A percentile compares a stretch with the other conserved stretches of the same genome.
Conservation (phyloP, 2,329 filamentous ascomycete species). For the Zalaria obscura region DNA sequence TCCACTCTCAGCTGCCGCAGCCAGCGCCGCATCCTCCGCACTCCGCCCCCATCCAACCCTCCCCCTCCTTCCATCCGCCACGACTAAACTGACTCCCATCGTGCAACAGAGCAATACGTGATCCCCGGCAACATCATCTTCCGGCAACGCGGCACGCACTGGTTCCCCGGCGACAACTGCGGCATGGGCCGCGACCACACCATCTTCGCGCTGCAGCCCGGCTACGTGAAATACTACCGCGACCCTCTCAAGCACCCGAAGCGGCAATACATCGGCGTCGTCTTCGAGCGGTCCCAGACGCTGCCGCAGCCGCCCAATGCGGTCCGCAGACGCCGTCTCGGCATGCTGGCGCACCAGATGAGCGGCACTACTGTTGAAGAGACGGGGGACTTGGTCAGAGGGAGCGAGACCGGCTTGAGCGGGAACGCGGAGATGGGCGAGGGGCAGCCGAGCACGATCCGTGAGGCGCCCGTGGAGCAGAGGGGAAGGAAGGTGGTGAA, state of each 20-base stretch:
- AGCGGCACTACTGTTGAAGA: not conserved
- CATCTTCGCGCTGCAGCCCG: slow-evolving; percentile 70
- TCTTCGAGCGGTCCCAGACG: slow-evolving; percentile 66
- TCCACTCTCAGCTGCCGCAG: not conserved
- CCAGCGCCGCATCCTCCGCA: not conserved
- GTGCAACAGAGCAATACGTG: slow-evolving; percentile 63
- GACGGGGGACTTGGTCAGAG: slow-evolving; percentile 7
- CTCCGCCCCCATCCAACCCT: not conserved
- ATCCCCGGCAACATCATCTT: slow-evolving; percentile 96
- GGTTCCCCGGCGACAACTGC: slow-evolving; percentile 92
- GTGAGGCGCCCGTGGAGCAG: slow-evolving; percentile 8
- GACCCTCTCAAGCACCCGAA: slow-evolving; percentile 72
- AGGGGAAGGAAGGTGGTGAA: slow-evolving; percentile 11
- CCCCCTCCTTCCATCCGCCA: not conserved
- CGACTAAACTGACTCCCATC: not conserved
- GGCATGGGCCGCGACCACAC: slow-evolving; percentile 94
- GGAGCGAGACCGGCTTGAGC: slow-evolving; percentile 6
- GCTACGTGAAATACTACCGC: slow-evolving; percentile 94
- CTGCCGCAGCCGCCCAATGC: slow-evolving; percentile 66
- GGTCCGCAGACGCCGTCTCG: slow-evolving; percentile 59
- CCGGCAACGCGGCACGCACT: slow-evolving; percentile 85
- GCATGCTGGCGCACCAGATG: slow-evolving; percentile 46
- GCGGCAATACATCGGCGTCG: slow-evolving; percentile 87
- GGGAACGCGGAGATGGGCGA: slow-evolving; percentile 7
- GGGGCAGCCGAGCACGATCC: slow-evolving; percentile 10